These are phyloP conservation scores for Juglanconis oblonga DNA, from an alignment of 2,329 filamentous ascomycete species.

Conservation along the genomic window DNA sequence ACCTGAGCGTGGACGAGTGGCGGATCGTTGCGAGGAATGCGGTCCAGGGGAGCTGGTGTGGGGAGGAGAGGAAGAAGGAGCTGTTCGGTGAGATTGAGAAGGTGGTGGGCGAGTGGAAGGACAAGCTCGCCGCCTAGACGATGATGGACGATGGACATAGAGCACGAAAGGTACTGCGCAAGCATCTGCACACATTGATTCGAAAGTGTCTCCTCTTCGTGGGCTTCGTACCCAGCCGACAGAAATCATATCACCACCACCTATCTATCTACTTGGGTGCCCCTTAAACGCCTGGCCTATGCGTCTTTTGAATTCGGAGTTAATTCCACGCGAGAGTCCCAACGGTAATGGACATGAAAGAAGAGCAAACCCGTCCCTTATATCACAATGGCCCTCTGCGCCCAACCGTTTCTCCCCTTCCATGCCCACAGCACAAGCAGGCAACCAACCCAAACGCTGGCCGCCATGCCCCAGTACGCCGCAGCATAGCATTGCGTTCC, in stretches of 20 bases:
- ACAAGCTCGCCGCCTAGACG: constrained; percentile 10
- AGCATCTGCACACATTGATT: no score
- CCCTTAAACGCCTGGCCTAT: constrained; percentile 4
- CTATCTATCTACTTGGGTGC: neutral
- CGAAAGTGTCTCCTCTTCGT: no score
- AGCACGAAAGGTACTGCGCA: no score
- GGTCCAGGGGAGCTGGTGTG: constrained; percentile 70
- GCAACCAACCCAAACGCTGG: constrained; percentile 76
- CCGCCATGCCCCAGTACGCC: constrained; percentile 83
- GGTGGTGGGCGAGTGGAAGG: constrained; percentile 28
- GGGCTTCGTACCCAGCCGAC: neutral
- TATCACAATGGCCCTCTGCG: constrained; percentile 68
- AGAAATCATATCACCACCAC: no score
- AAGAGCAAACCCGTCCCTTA: constrained; percentile 22
- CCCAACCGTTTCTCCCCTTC: constrained; percentile 76
- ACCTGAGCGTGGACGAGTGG: constrained; percentile 64
- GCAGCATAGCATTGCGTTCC: constrained; percentile 76
- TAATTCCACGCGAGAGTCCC: no score
- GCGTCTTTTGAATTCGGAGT: neutral
- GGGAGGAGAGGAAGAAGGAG: constrained; percentile 57
- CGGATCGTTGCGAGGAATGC: constrained; percentile 56
- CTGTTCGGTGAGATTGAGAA: constrained; percentile 47
- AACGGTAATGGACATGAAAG: neutral
- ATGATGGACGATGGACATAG: no score
- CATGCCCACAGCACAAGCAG: constrained; percentile 73